Evolutionary conservation across 352 stramenopile genomes (phyloP).

Genomic region (Phytophthora litchii): DNA sequence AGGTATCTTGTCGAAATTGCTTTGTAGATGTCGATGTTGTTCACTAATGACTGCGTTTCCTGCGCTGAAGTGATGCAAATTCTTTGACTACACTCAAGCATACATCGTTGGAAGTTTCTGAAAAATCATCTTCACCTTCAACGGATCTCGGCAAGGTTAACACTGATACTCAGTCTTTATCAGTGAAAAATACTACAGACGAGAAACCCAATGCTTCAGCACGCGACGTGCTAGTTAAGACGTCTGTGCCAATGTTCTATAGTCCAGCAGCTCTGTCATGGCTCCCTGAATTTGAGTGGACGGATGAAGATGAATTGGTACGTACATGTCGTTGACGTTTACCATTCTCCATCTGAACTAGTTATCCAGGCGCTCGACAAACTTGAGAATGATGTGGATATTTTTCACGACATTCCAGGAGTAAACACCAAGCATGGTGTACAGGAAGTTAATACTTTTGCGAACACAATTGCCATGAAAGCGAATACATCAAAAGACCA

Average conservation of each 20-base stretch:
- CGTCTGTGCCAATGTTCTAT: conserved; percentile 3
- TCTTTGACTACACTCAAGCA: not conserved
- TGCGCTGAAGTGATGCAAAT: conserved; percentile 6
- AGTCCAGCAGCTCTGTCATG: conserved; percentile 16
- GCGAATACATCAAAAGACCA: conserved; percentile 20
- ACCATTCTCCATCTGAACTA: not conserved
- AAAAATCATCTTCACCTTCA: not conserved
- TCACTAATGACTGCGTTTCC: not conserved
- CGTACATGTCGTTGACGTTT: not conserved
- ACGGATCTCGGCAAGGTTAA: not conserved
- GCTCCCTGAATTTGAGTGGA: conserved; percentile 61
- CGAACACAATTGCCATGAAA: conserved; percentile 1
- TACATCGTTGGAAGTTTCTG: not conserved
- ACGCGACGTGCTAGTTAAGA: not conserved
- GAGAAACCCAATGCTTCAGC: not conserved
- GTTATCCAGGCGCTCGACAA: conserved; percentile 37
- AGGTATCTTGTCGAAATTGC: not conserved
- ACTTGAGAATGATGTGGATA: conserved; percentile 27
- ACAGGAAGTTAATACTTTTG: not conserved
- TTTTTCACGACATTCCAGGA: conserved; percentile 3
- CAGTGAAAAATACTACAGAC: not conserved
- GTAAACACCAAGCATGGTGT: conserved; percentile 1
- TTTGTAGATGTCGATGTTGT: not conserved
- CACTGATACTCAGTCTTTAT: not conserved
- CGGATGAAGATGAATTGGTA: conserved; percentile 60